phyloP scores from a whole-genome alignment of 352 stramenopile species.

The Globisporangium ultimum region DNA sequence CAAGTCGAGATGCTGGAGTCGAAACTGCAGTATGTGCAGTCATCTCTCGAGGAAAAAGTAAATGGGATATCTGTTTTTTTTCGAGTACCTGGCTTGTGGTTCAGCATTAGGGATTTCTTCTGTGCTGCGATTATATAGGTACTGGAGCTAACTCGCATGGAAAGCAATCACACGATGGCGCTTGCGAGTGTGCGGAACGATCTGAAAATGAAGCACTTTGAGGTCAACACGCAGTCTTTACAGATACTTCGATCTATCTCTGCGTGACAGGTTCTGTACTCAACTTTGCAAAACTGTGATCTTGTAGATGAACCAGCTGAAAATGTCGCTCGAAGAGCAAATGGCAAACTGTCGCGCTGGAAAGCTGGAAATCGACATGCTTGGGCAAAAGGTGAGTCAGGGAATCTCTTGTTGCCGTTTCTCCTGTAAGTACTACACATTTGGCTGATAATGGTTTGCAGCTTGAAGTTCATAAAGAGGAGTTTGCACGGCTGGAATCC shows the following conservation, averaged over 20 bases:
- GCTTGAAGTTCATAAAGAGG: slow-evolving; percentile 64
- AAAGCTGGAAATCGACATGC: slow-evolving; percentile 57
- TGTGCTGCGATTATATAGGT: slow-evolving; percentile 17
- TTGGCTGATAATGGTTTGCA: slow-evolving; percentile 7
- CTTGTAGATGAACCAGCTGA: slow-evolving; percentile 54
- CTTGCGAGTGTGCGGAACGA: slow-evolving; percentile 52
- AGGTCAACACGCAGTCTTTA: slow-evolving; percentile 22
- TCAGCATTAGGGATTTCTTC: too few species aligned
- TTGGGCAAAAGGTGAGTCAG: slow-evolving; percentile 53
- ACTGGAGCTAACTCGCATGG: slow-evolving; percentile 47
- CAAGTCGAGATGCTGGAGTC: slow-evolving; percentile 55
- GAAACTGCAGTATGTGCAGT: slow-evolving; percentile 42
- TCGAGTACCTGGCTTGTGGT: background rate
- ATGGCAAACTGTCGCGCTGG: slow-evolving; percentile 26
- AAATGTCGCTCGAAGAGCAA: slow-evolving; percentile 59
- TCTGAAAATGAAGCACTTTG: slow-evolving; percentile 81
- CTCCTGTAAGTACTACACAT: background rate
- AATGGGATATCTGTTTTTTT: background rate
- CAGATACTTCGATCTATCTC: too few species aligned
- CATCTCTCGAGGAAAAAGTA: slow-evolving; percentile 52
- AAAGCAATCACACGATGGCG: slow-evolving; percentile 47
- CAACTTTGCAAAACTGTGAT: background rate
- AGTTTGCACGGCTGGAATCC: slow-evolving; percentile 65
- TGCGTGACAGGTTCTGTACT: too few species aligned
- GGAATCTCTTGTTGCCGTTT: background rate